These are phyloP conservation scores for Crotalaria pallida DNA, from an alignment of 306 rosid genomes.

Conservation along the genomic window DNA sequence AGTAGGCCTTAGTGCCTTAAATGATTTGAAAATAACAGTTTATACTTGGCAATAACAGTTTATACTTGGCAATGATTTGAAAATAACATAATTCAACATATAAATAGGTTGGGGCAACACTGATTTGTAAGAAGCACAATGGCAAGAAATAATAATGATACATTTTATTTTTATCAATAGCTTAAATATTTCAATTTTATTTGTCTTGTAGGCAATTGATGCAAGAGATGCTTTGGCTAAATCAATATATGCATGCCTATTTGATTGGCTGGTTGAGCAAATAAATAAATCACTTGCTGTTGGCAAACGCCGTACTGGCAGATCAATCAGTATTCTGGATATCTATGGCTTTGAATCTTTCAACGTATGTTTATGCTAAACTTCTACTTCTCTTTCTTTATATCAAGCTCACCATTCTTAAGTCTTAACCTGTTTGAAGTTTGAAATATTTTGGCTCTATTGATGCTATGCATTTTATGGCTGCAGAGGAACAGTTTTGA, in stretches of 20 bases:
- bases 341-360: conserved; percentile 96
- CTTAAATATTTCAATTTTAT: background rate
- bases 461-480: background rate
- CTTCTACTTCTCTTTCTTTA: background rate
- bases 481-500: background rate
- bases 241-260: conserved; percentile 85
- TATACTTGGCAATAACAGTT: background rate
- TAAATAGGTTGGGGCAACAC: background rate
- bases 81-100: background rate
- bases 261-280: conserved; percentile 96
- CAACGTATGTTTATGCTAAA: conserved; percentile 17
- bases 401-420: background rate
- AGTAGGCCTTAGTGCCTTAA: background rate
- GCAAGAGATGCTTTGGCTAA: conserved; percentile 98
- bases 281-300: conserved; percentile 91
- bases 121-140: conserved; percentile 3
- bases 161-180: background rate
- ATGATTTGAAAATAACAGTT: background rate
- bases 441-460: background rate
- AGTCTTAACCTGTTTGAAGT: background rate
- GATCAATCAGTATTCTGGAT: conserved; percentile 95
- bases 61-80: background rate
- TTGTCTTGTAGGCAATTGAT: conserved; percentile 61
- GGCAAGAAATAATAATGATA: background rate
- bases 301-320: conserved; percentile 91